Percentiles rank a stretch among this genome's conserved stretches.
These are phyloP conservation scores for Nemania serpens DNA, from an alignment of 2,329 filamentous ascomycete species.

Conservation along the genomic window DNA sequence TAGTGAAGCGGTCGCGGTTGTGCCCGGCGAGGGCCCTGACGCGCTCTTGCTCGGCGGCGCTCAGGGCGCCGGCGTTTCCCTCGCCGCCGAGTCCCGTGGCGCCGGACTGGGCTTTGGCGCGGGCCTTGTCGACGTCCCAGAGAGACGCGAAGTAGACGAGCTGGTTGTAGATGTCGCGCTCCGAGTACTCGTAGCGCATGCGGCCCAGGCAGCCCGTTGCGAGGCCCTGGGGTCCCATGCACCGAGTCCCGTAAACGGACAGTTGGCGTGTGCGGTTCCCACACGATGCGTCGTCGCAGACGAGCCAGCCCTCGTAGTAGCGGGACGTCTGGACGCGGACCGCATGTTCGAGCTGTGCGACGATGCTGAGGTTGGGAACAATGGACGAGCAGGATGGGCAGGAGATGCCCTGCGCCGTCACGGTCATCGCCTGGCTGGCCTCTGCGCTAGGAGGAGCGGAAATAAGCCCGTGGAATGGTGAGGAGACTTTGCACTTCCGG, in stretches of 20 bases:
- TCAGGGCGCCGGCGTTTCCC: conserved; percentile 43
- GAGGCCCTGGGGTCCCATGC: conserved; percentile 83
- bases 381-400: conserved; percentile 71
- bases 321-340: conserved; percentile 76
- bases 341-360: conserved; percentile 85
- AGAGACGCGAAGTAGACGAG: conserved; percentile 82
- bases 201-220: conserved; percentile 82
- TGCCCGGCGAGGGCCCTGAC: conserved; percentile 76
- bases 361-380: conserved; percentile 73
- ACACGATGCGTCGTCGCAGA: conserved; percentile 88
- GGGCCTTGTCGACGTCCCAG: conserved; percentile 88
- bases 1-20: conserved; percentile 79
- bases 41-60: conserved; percentile 64
- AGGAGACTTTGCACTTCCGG: conserved; percentile 73
- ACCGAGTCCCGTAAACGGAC: conserved; percentile 88
- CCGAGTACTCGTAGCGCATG: conserved; percentile 86
- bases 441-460: conserved; percentile 51
- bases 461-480: conserved; percentile 77
- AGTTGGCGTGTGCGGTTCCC: conserved; percentile 87
- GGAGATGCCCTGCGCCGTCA: conserved; percentile 74
- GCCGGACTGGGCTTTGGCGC: conserved; percentile 53
- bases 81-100: conserved; percentile 45
- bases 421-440: conserved; percentile 16
- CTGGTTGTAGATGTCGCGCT: conserved; percentile 94
- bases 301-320: conserved; percentile 92